Evolutionary conservation across 352 stramenopile genomes (phyloP).

Genomic region (Saprolegnia parasitica): DNA sequence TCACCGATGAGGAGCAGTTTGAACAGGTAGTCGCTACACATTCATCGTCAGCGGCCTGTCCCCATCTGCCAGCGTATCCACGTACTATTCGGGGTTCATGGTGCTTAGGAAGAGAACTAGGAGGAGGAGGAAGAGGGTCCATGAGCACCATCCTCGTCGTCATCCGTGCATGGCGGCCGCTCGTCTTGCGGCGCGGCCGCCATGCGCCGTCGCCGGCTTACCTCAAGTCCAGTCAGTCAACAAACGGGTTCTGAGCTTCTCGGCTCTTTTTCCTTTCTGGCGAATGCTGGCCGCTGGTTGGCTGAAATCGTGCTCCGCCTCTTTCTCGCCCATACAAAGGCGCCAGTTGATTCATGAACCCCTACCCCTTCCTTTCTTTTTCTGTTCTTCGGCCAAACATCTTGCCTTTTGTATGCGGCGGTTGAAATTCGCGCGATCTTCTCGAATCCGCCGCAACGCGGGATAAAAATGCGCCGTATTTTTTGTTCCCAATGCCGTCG

Average conservation of each 20-base stretch:
- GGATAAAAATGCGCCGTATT: not conserved
- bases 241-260: constrained; percentile 27
- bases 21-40: constrained; percentile 95
- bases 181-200: not conserved
- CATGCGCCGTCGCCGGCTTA: constrained; percentile 2
- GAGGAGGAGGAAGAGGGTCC: no score
- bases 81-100: constrained; percentile 94
- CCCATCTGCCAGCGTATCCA: constrained; percentile 29
- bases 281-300: constrained; percentile 5
- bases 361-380: constrained; percentile 25
- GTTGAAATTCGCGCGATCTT: constrained; percentile 1
- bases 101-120: constrained; percentile 17
- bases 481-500: not conserved
- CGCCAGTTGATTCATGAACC: constrained; percentile 9
- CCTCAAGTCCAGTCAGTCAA: constrained; percentile 28
- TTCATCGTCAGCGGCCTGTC: constrained; percentile 17
- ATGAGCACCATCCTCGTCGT: not conserved
- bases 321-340: constrained; percentile 26
- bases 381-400: constrained; percentile 26
- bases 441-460: not conserved
- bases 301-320: not conserved
- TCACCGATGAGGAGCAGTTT: constrained; percentile 98
- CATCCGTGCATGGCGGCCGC: not conserved
- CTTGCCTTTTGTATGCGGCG: constrained; percentile 10
- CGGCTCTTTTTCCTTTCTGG: constrained; percentile 23